Base-by-base conservation (phyloP, 2,329 filamentous ascomycete genomes). In the Parasarocladium wereldwijsianum region DNA sequence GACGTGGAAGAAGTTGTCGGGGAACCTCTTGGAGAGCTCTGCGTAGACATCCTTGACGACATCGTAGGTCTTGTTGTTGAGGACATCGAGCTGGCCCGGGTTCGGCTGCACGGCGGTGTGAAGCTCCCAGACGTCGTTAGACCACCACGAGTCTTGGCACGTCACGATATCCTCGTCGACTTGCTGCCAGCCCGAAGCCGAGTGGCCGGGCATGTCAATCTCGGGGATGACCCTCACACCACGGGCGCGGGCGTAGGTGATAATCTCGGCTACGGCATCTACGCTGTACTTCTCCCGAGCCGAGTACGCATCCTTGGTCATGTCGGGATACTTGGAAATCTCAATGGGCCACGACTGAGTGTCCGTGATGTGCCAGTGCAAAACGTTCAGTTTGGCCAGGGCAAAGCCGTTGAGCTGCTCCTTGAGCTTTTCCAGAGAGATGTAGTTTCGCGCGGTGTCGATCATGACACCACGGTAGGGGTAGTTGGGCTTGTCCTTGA, bases 341-440 rank as follows among this genome's bases (percentile, higher is more conserved):
- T 84, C 81, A 15, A 93, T 60, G 0, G 84, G 84, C 78, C 83
- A 92, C 4, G 81, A 81, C 51, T 92, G 83, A 11, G 77, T 74
- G 51, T 92, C 83, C 4, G 81, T 90, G 34, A 77, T 64, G 57
- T 92, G 83, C 32, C 87, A 59, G 52, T 90, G 83, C 33, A 92
- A 63, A 5, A 74, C 65, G 54, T 90, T 90, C 61, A 90, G 67
- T 58, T 92, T 90, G 58, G 76, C 83, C 66, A 73, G 84, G 2
- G 78, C 60, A 39, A 80, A 54, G 23, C 73, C 78, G 45, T 92
- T 80, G 39, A 93, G 80, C 31, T 75, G 82, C 29, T 74, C 71
- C 44, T 75, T 64, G 40, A 93, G 75, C 42, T 80, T 70, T 4
- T 60, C 49, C 15, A 81, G 56, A 1, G 70, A 64, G 51, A 77